Percentiles rank a stretch among this genome's conserved stretches.
phyloP scores from a whole-genome alignment of 1,284 basidiomycete genomes.

The Ceratobasidium sp. region DNA sequence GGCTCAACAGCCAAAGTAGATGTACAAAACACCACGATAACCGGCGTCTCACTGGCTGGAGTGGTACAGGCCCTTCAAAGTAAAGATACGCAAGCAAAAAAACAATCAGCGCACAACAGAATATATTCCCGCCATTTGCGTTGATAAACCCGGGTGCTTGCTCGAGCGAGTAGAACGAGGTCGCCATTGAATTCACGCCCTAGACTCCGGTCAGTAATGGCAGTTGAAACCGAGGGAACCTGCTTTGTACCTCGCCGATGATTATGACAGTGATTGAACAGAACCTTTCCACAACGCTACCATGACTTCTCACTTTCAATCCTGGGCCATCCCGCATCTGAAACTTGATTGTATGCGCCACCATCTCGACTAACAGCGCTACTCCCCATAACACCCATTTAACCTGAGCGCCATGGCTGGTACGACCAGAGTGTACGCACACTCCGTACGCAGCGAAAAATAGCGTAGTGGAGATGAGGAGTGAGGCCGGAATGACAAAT shows the following conservation, averaged over 20 bases:
- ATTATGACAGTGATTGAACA: constrained; percentile 19
- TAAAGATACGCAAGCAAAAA: constrained; percentile 33
- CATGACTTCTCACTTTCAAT: constrained; percentile 8
- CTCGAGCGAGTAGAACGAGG: neutral
- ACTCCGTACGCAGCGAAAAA: constrained; percentile 11
- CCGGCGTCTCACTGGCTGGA: constrained; percentile 11
- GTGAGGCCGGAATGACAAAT: no score
- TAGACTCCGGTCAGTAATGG: neutral
- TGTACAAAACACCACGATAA: constrained; percentile 15
- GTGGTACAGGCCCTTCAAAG: constrained; percentile 25
- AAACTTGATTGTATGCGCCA: neutral
- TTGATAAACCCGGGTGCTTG: constrained; percentile 11
- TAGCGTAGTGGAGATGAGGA: neutral
- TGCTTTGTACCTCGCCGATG: constrained; percentile 23
- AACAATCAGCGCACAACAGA: neutral
- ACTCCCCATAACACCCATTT: constrained; percentile 4
- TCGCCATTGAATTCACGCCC: constrained; percentile 31
- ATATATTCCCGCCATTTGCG: neutral
- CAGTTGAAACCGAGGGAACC: neutral
- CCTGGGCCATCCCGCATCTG: neutral
- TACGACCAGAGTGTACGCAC: neutral
- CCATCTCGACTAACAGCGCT: constrained; percentile 9
- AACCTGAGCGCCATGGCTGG: neutral
- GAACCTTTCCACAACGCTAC: constrained; percentile 5
- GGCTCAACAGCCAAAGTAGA: constrained; percentile 24